Evolutionary conservation across 495 filamentous ascomycete genomes (phyloP), one percentile per base, ranked within the genome.

Genomic region (Neurospora hispaniola): DNA sequence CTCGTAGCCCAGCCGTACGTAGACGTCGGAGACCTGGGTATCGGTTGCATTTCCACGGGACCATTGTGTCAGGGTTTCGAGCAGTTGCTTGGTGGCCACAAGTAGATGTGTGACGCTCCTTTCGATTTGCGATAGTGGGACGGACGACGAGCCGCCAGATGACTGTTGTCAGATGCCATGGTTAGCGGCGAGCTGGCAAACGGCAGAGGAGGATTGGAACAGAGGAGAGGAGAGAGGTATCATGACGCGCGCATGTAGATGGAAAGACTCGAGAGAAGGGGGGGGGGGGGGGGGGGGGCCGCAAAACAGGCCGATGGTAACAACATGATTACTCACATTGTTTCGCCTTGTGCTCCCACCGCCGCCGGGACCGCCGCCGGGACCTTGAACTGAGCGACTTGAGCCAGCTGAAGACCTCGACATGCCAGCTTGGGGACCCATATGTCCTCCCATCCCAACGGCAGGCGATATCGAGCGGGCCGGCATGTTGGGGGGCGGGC

Each of bases 41-140:
- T 99, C 96, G 70, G 93, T 94, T 69, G 96, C 94, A 74, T 90
- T 89, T 72, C 92, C 90, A 35, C 95, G 92, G 69, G 96, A 98
- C 96, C 96, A 99, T 85, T 94, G 91, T 66, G 96, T 99, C 38
- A 99, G 86, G 3, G 96, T 98, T 82, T 99, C 96, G 46, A 99
- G 89, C 14, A 99, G 89, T 81, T 98, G 96, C 81, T 99, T 99
- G 9, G 96, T 99, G 54, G 96, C 96, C 54, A 99, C 93, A 40
- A 99, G 90, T 54, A 99, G 91, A 79, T 99, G 96, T 11, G 96
- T 99, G 35, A 99, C 96, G 78, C 94, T 97, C 82, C 97, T 97
- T 83, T 99, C 96, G 85, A 99, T 99, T 79, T 94, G 92, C 42
- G 93, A 96, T 46, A 97, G 88, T 76, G 86, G 86, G 70, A 85